Conservation (phyloP, 148 eudicot genomes). For the Arbutus unedo region DNA sequence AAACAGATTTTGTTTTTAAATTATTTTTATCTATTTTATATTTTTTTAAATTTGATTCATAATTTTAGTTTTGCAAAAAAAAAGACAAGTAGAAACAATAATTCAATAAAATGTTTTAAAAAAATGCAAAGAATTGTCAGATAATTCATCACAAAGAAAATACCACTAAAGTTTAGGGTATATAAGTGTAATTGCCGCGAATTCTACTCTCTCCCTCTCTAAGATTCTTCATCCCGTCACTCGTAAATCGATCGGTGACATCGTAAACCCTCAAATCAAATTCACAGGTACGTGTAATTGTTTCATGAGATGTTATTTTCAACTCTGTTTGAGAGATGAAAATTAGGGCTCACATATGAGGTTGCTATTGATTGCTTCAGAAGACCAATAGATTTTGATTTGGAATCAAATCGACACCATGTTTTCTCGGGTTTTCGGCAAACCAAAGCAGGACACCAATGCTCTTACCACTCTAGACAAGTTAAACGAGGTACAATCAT, state of each 20-base stretch:
- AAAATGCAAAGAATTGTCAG: no score
- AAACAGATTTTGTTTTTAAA: no score
- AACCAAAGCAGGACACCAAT: slow-evolving; percentile 33
- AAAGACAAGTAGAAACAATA: no score
- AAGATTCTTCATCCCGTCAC: background rate
- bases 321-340: background rate
- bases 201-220: background rate
- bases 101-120: no score
- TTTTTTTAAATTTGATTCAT: no score
- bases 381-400: background rate
- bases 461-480: slow-evolving; percentile 32
- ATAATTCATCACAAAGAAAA: no score
- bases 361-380: slow-evolving; percentile 11
- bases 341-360: slow-evolving; percentile 12
- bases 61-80: no score
- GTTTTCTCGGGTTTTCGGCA: slow-evolving; percentile 39
- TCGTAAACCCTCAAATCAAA: background rate
- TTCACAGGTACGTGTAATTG: slow-evolving; percentile 2
- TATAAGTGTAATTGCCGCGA: background rate
- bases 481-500: slow-evolving; percentile 28
- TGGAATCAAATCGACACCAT: slow-evolving; percentile 14
- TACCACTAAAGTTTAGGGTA: background rate
- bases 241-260: slow-evolving; percentile 5
- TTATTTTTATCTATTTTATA: no score
- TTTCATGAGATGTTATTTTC: background rate